Evolutionary conservation across 116 monocot species (phyloP), one percentile per base, ranked within the genome.

Genomic region (Papilionanthe hybrid): DNA sequence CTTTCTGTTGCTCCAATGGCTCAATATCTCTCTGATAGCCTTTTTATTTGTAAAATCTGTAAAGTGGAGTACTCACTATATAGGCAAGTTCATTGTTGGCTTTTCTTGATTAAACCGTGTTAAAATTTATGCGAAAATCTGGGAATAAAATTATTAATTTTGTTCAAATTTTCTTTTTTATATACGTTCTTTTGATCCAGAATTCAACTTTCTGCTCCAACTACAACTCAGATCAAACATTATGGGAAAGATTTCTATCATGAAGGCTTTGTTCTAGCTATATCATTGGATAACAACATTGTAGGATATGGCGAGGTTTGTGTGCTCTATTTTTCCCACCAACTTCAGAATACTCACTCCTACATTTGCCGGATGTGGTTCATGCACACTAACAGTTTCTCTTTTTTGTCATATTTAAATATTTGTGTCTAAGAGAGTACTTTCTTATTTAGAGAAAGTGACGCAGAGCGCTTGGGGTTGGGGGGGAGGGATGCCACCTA

Each of bases 221-320:
- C 78, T 44, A 87, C 98, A 48, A 90, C 53, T 53, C 53, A 74
- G 71, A 50, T 72, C 5, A 83, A 81, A 32, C 78, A 79, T 86
- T 87, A 83, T 27, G 27, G 20, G 2, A 76, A 80, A 25, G 42
- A 78, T 11, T 79, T 89, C 30, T 82, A 85, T 44, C 88, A 80
- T 80, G 91, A 94, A 82, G 98, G 98, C 7, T 91, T 93, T 82
- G 76, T 98, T 13, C 79, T 94, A 75, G 45, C 74, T 76, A 23
- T 98, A 72, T 76, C 63, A 73, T 80, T 98, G 79, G 90, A 84
- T 89, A 91, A 94, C 83, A 87, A 83, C 75, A 90, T 58, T 72
- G 76, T 79, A 28, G 94, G 97, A 86, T 87, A 83, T 84, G 97
- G 97, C 42, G 97, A 97, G 94, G 97, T 96, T 75, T 81, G 87